Evolutionary conservation across 495 filamentous ascomycete species (phyloP).

Genomic region (Lasiosphaeria hispida): DNA sequence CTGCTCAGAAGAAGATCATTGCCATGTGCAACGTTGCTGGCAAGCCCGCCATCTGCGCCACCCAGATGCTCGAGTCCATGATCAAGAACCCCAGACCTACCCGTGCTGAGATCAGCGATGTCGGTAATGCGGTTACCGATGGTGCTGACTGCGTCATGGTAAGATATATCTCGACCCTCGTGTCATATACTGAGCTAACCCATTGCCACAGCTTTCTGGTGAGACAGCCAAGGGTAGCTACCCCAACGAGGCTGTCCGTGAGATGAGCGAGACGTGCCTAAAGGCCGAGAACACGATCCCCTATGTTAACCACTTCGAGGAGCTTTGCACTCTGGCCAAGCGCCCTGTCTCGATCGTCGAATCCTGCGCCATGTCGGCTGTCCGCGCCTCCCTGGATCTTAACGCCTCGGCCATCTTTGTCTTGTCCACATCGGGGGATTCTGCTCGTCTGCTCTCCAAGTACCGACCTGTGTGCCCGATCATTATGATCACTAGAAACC

Average conservation of each 20-base stretch:
- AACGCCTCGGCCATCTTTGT: slow-evolving; percentile 95
- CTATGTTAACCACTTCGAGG: slow-evolving; percentile 94
- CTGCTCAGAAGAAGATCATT: slow-evolving; percentile 99
- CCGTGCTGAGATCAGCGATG: slow-evolving; percentile 95
- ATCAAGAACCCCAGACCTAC: slow-evolving; percentile 98
- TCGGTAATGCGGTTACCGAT: slow-evolving; percentile 96
- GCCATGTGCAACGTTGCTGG: slow-evolving; percentile 99
- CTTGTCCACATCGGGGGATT: slow-evolving; percentile 85
- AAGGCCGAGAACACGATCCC: slow-evolving; percentile 94
- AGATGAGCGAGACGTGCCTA: slow-evolving; percentile 97
- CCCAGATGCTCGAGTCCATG: slow-evolving; percentile 87
- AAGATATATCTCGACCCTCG: neutral
- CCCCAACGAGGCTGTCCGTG: slow-evolving; percentile 84
- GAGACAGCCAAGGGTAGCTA: slow-evolving; percentile 98
- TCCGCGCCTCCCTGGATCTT: slow-evolving; percentile 89
- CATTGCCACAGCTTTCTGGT: slow-evolving; percentile 61
- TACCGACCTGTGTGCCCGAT: slow-evolving; percentile 98
- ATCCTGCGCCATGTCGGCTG: slow-evolving; percentile 93
- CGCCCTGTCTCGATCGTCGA: slow-evolving; percentile 83
- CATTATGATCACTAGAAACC: slow-evolving; percentile 93
- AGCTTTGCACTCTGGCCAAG: slow-evolving; percentile 76
- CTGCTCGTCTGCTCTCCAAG: slow-evolving; percentile 92
- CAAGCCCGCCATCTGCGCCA: slow-evolving; percentile 93
- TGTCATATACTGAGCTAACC: neutral
- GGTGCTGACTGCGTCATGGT: slow-evolving; percentile 98